Evolutionary conservation across 306 rosid species (phyloP).

Genomic region (Elaeagnus macrophylla): DNA sequence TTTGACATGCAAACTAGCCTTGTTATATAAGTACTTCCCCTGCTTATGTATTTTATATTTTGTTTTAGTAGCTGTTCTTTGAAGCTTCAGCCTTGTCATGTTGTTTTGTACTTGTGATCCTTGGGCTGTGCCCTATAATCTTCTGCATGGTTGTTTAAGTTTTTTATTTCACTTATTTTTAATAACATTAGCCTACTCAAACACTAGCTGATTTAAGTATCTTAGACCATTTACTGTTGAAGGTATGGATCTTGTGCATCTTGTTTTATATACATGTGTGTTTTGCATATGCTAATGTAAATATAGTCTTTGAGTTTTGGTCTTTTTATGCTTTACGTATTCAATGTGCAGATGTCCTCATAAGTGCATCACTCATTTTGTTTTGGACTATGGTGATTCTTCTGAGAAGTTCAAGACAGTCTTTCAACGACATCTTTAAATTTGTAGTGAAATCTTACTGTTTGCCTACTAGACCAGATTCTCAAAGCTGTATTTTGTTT

Average conservation of each 20-base stretch:
- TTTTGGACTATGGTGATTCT: constrained; percentile 80
- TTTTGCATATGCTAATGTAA: not conserved
- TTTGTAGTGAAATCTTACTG: constrained; percentile 31
- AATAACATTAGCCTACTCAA: no score
- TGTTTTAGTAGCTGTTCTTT: no score
- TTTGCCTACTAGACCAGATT: constrained; percentile 35
- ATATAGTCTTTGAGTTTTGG: constrained; percentile 24
- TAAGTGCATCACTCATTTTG: constrained; percentile 67
- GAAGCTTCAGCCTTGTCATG: no score
- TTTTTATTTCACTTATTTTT: no score
- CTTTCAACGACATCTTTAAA: constrained; percentile 62
- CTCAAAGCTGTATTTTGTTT: constrained; percentile 23
- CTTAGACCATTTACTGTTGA: constrained; percentile 1
- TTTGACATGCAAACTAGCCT: no score
- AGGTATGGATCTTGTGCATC: constrained; percentile 21
- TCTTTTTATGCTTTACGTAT: constrained; percentile 46
- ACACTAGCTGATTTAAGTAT: no score
- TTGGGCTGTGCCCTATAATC: no score
- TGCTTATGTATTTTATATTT: no score
- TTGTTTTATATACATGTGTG: constrained; percentile 11
- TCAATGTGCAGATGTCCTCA: constrained; percentile 65
- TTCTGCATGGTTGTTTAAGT: no score
- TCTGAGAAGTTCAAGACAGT: constrained; percentile 67
- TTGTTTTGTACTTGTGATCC: no score
- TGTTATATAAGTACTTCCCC: no score